Evolutionary conservation across 2,329 filamentous ascomycete species (phyloP).

Genomic region (Eutypella sp.): DNA sequence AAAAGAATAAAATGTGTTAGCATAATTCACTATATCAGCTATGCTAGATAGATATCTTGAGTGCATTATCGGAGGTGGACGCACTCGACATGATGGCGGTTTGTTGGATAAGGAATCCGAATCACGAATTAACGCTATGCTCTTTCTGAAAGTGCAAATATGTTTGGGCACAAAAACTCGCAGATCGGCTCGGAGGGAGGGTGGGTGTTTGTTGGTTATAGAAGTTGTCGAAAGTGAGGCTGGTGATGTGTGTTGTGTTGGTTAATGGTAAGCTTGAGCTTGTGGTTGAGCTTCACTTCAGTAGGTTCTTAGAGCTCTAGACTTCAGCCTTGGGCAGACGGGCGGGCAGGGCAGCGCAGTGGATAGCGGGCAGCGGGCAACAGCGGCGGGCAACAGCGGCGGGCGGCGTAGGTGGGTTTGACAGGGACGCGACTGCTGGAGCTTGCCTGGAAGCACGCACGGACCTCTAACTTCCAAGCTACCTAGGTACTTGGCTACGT

Average conservation of each 20-base stretch:
- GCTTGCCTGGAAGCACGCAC: conserved; percentile 37
- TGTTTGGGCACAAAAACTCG: not conserved
- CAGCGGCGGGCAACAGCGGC: too few species aligned
- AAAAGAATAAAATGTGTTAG: conserved; percentile 7
- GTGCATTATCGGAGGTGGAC: too few species aligned
- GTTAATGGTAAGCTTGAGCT: conserved; percentile 9
- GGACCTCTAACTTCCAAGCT: not conserved
- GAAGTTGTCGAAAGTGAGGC: conserved; percentile 1
- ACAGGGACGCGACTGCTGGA: conserved; percentile 40
- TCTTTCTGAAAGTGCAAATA: too few species aligned
- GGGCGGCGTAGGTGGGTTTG: conserved; percentile 9
- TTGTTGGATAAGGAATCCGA: not conserved
- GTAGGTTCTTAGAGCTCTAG: too few species aligned
- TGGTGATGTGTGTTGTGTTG: conserved; percentile 5
- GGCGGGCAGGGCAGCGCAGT: too few species aligned
- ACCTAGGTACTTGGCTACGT: not conserved
- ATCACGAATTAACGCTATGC: too few species aligned
- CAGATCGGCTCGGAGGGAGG: not conserved
- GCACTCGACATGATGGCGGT: conserved; percentile 5
- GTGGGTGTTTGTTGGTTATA: not conserved
- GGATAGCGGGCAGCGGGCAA: too few species aligned
- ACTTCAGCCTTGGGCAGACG: too few species aligned
- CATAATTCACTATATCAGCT: conserved; percentile 22
- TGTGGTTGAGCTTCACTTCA: conserved; percentile 14
- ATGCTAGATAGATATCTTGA: too few species aligned